phyloP scores from a whole-genome alignment of 805 yeast genomes.

The Candida stauntonica region DNA sequence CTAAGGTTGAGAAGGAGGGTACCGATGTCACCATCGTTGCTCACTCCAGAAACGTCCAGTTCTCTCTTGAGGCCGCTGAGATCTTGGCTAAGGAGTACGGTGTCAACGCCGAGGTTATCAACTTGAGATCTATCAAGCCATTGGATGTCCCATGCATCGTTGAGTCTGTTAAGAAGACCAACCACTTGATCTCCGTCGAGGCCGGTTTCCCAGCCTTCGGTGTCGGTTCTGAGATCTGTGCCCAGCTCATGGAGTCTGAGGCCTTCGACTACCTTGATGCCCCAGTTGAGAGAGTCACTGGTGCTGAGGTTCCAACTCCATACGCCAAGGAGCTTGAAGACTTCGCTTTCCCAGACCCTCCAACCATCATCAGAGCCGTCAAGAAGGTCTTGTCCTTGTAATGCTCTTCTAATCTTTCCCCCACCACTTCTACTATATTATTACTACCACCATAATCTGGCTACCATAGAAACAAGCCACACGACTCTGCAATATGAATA shows the following conservation, averaged over 20 bases:
- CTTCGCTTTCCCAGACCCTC: conserved; percentile 97
- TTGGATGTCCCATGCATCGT: conserved; percentile 84
- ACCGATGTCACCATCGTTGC: conserved; percentile 84
- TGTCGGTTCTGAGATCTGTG: conserved; percentile 97
- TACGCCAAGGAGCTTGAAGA: conserved; percentile 94
- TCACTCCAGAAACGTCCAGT: conserved; percentile 86
- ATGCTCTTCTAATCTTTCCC: too few species aligned
- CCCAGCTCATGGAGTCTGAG: conserved; percentile 97
- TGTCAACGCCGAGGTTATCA: conserved; percentile 88
- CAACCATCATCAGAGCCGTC: conserved; percentile 80
- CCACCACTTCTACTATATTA: too few species aligned
- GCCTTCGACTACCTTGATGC: conserved; percentile 98
- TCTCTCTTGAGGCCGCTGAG: conserved; percentile 88
- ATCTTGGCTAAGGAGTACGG: conserved; percentile 77
- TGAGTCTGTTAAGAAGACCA: conserved; percentile 90
- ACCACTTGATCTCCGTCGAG: conserved; percentile 93
- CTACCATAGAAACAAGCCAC: too few species aligned
- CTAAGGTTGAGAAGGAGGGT: conserved; percentile 93
- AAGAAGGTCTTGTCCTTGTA: conserved; percentile 74
- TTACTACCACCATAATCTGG: too few species aligned
- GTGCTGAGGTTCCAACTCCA: conserved; percentile 99
- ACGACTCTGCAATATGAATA: too few species aligned
- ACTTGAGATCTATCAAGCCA: conserved; percentile 96
- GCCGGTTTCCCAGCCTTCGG: conserved; percentile 98
- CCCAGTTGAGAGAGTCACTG: conserved; percentile 97